A percentile compares a stretch with the other conserved stretches of the same genome.
Evolutionary conservation across 2,329 filamentous ascomycete genomes (phyloP).

Genomic region (Aspergillus carbonarius): DNA sequence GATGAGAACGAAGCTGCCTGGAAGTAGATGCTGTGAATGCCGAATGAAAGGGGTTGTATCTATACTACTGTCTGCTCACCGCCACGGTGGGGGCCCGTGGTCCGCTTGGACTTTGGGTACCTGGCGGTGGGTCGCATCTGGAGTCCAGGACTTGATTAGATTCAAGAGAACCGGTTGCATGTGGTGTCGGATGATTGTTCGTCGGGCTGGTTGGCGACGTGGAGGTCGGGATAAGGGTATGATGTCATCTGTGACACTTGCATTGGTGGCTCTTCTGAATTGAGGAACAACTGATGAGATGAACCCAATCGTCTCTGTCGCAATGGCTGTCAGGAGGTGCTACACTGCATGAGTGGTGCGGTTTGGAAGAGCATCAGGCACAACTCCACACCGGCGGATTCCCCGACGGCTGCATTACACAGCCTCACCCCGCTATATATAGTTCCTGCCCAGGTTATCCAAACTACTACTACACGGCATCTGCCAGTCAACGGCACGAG

Average conservation of each 20-base stretch:
- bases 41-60: background rate
- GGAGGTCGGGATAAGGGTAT: background rate
- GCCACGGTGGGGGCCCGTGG: background rate
- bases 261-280: background rate
- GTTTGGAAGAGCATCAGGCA: background rate
- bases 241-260: background rate
- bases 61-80: background rate
- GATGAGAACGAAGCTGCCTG: constrained; percentile 1
- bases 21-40: background rate
- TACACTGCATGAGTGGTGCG: background rate
- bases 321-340: background rate
- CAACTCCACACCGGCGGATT: background rate
- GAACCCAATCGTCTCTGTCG: background rate
- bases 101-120: background rate
- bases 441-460: constrained; percentile 5
- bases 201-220: background rate
- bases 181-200: background rate
- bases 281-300: background rate
- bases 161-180: background rate
- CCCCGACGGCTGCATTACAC: constrained; percentile 8
- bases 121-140: background rate
- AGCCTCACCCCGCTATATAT: constrained; percentile 18
- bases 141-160: no score
- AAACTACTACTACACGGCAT: background rate
- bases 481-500: constrained; percentile 3